Evolutionary conservation across 2,329 filamentous ascomycete genomes (phyloP).

Genomic region (Penicillium sp.): DNA sequence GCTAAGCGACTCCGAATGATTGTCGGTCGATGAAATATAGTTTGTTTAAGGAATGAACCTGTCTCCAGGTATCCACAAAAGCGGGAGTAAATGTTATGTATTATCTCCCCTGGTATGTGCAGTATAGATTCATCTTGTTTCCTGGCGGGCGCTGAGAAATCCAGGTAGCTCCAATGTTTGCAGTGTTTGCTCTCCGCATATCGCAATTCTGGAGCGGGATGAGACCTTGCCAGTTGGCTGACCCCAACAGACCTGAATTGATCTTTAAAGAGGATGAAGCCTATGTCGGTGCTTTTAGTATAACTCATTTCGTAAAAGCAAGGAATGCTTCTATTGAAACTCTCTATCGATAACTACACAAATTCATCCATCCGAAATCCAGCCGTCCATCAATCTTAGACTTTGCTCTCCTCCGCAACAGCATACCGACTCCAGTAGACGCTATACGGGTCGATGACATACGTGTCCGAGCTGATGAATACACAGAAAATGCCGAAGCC

Average conservation of each 20-base stretch:
- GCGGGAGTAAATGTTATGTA: neutral
- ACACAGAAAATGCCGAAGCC: too few species aligned
- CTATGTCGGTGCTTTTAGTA: too few species aligned
- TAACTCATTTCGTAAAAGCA: neutral
- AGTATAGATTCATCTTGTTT: neutral
- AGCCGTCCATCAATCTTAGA: neutral
- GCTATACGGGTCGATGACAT: too few species aligned
- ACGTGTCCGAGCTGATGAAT: too few species aligned
- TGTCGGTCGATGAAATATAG: neutral
- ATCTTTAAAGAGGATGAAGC: too few species aligned
- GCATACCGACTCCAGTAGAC: conserved; percentile 18
- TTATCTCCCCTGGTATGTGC: neutral
- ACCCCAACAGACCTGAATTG: too few species aligned
- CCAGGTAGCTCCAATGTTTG: conserved; percentile 22
- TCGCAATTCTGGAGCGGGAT: neutral
- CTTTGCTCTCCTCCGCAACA: conserved; percentile 15
- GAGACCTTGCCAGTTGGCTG: neutral
- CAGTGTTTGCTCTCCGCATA: conserved; percentile 25
- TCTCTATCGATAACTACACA: neutral
- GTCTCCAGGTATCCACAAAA: neutral
- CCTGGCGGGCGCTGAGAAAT: conserved; percentile 15
- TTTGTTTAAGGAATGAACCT: neutral
- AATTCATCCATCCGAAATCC: neutral
- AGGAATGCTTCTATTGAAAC: neutral
- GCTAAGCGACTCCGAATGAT: neutral